Base-by-base conservation (phyloP, 805 yeast genomes). In the Saturnispora quitensis region DNA sequence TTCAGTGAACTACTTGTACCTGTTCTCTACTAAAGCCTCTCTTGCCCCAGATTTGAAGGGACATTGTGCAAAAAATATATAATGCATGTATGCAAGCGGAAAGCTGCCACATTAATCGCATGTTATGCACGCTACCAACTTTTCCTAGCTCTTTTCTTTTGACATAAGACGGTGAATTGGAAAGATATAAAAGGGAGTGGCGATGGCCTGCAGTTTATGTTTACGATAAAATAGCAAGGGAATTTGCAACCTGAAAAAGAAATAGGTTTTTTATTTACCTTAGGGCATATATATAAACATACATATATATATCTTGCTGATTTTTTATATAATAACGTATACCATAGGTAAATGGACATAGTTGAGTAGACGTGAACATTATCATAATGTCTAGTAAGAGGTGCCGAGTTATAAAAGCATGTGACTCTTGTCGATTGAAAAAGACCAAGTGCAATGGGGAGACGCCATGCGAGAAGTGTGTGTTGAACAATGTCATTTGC, bases 381-480 rank as follows among this genome's bases (percentile, higher is more conserved):
- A 22, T 4, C 20, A 17, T 17, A 18, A 38, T 38, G 42, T 38
- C 42, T 17, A 38, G 42, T n/a, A 49, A 49, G 27, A 24, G 51
- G 13, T 28, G 38, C 13, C 31, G 86, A 54, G 84, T 80, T 4
- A 82, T 82, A n/a, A 80, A 79, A 56, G 85, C 85, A 5, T 80
- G 86, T 56, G 84, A 80, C 60, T 73, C 76, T 50, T 80, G 86
- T 61, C 69, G 86, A 43, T 70, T 80, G 50, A 80, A 79, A 60
- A 80, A 80, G 65, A 80, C 84, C 3, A 80, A 79, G 55, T 80
- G 86, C 62, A 80, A 79, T 53, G 86, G 86, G 24, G 71, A 73
- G 45, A 77, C 77, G 55, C 86, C 86, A 1, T 80, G 86, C 56
- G 72, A 73, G 40, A 72, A 77, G 51, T 80, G 86, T 60, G 61